Evolutionary conservation across 768 basidiomycete species (phyloP).

Genomic region (Hysterangium stoloniferum): DNA sequence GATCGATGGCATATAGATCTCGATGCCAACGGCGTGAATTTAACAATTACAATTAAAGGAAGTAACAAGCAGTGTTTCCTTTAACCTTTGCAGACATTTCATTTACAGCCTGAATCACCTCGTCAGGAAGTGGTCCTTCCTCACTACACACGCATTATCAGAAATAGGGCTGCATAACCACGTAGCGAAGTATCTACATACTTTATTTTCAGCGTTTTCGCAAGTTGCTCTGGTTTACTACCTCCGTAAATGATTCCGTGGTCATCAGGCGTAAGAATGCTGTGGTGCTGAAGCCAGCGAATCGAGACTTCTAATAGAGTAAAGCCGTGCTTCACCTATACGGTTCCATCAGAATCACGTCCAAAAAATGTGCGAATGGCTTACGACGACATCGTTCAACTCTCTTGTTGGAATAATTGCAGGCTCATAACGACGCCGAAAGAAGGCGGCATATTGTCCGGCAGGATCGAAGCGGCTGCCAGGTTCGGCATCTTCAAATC

Average conservation of each 20-base stretch:
- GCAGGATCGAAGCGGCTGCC: slow-evolving; percentile 36
- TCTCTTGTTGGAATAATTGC: slow-evolving; percentile 34
- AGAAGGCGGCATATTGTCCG: slow-evolving; percentile 17
- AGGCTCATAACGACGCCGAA: slow-evolving; percentile 37
- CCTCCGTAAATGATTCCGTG: slow-evolving; percentile 41
- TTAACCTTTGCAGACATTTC: slow-evolving; percentile 38
- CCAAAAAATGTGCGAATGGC: slow-evolving; percentile 12
- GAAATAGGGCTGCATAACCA: background rate
- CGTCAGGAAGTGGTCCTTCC: slow-evolving; percentile 48
- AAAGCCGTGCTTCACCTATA: slow-evolving; percentile 37
- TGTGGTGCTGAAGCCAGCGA: slow-evolving; percentile 56
- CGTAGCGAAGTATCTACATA: background rate
- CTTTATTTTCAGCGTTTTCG: slow-evolving; percentile 30
- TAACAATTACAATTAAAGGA: too few species aligned
- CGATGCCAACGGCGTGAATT: too few species aligned
- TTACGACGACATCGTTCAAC: slow-evolving; percentile 33
- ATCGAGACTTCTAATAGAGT: slow-evolving; percentile 47
- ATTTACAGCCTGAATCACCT: slow-evolving; percentile 43
- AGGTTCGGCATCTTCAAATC: slow-evolving; percentile 23
- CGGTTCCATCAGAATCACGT: background rate
- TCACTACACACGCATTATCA: slow-evolving; percentile 19
- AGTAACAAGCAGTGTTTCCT: background rate
- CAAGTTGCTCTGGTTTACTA: slow-evolving; percentile 35
- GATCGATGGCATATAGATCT: too few species aligned
- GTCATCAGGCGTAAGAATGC: slow-evolving; percentile 33